Conservation (phyloP, 2,329 filamentous ascomycete genomes). For the Epichloe hybrida region DNA sequence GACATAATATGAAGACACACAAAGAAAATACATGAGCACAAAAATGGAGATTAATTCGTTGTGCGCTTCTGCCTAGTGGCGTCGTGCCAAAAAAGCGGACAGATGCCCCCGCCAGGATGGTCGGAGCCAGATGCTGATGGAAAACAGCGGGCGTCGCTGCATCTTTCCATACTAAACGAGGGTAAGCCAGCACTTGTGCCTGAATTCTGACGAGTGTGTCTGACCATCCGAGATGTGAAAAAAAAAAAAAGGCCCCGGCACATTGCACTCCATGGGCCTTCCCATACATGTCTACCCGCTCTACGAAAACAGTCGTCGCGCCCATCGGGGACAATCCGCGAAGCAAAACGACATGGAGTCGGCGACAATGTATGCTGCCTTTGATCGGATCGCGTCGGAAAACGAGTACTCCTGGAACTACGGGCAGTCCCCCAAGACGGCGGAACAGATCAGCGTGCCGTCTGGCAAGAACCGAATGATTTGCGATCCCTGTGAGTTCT, state of each 20-base stretch:
- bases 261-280: conserved; percentile 42
- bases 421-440: conserved; percentile 29
- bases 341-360: conserved; percentile 45
- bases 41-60: background rate
- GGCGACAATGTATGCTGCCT: conserved; percentile 44
- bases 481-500: conserved; percentile 46
- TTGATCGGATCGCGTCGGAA: conserved; percentile 39
- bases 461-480: conserved; percentile 51
- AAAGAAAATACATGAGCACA: too few species aligned
- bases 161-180: conserved; percentile 28
- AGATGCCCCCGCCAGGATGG: conserved; percentile 44
- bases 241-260: conserved; percentile 35
- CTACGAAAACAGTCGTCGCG: conserved; percentile 51
- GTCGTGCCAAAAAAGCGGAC: conserved; percentile 19
- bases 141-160: conserved; percentile 30
- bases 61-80: conserved; percentile 9
- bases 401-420: conserved; percentile 46
- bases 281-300: conserved; percentile 56
- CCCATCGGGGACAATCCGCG: conserved; percentile 38
- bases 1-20: too few species aligned
- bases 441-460: conserved; percentile 39
- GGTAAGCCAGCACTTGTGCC: conserved; percentile 2
- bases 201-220: too few species aligned
- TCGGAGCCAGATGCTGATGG: conserved; percentile 32
- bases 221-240: too few species aligned